Percentiles rank a stretch among this genome's conserved stretches.
Evolutionary conservation across 2,329 filamentous ascomycete species (phyloP).

Genomic region (Fusarium bulbicola): DNA sequence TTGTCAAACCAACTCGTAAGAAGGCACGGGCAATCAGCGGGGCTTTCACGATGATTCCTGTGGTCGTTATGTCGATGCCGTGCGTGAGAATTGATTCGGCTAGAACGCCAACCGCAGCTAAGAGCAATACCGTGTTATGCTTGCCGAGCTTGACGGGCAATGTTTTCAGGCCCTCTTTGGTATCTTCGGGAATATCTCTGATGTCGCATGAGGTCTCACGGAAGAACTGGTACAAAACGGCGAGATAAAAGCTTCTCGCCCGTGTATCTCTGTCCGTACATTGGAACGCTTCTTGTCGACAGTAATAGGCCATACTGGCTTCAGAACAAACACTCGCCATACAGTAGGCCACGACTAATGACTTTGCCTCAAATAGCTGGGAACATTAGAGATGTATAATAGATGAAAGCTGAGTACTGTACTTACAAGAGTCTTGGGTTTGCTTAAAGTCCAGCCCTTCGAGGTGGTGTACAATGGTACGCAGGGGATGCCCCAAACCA

Average conservation of each 20-base stretch:
- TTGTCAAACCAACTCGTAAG: conserved; percentile 5
- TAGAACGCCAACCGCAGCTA: background rate
- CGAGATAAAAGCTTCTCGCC: conserved; percentile 8
- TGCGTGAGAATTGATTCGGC: conserved; percentile 3
- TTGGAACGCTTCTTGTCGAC: background rate
- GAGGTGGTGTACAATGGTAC: background rate
- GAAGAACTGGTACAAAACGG: conserved; percentile 15
- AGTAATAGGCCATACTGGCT: conserved; percentile 13
- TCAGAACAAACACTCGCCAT: conserved; percentile 17
- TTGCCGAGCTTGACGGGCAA: conserved; percentile 19
- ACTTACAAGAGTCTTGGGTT: conserved; percentile 17
- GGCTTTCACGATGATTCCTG: background rate
- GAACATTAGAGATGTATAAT: too few species aligned
- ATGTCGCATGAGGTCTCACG: conserved; percentile 19
- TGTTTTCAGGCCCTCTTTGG: conserved; percentile 10
- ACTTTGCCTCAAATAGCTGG: conserved; percentile 15
- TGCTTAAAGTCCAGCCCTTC: conserved; percentile 1
- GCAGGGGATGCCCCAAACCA: conserved; percentile 19
- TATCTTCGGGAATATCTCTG: conserved; percentile 11
- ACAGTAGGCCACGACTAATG: conserved; percentile 11
- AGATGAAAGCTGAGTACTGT: too few species aligned
- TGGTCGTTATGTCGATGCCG: background rate
- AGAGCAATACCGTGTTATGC: background rate
- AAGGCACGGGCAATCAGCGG: background rate
- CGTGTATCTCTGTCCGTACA: background rate